Evolutionary conservation across 2,329 filamentous ascomycete genomes (phyloP).

Genomic region (Trichocomaceae sp.): DNA sequence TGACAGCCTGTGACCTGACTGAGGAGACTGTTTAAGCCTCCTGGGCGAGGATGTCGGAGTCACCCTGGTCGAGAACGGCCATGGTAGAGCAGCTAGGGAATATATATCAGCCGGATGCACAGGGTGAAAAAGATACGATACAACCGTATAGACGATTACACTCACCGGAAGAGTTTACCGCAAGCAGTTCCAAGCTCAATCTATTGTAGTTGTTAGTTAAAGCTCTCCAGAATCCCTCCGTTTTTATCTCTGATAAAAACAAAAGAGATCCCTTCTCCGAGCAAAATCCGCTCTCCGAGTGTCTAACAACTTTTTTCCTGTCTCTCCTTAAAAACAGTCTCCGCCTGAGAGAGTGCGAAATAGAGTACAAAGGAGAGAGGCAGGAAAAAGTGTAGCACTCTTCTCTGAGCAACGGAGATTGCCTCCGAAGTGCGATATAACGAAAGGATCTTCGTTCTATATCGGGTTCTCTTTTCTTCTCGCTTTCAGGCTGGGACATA

Average conservation of each 20-base stretch:
- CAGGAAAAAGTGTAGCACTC: conserved; percentile 10
- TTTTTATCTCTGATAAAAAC: conserved; percentile 1
- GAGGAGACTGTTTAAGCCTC: conserved; percentile 10
- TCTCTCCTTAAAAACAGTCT: conserved; percentile 20
- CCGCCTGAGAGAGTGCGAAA: not conserved
- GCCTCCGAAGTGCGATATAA: conserved; percentile 15
- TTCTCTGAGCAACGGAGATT: conserved; percentile 16
- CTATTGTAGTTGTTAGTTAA: conserved; percentile 52
- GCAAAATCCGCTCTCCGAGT: conserved; percentile 17
- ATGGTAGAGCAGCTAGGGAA: conserved; percentile 71
- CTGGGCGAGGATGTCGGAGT: conserved; percentile 79
- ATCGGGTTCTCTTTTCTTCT: conserved; percentile 8
- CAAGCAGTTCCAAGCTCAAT: conserved; percentile 97
- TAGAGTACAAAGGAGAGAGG: not conserved
- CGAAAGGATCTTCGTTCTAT: not conserved
- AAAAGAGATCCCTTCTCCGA: conserved; percentile 14
- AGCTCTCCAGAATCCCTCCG: conserved; percentile 15
- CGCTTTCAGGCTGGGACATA: not conserved
- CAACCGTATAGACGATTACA: not conserved
- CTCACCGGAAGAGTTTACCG: conserved; percentile 86
- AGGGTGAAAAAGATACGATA: not conserved
- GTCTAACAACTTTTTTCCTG: not conserved
- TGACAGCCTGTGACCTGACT: conserved; percentile 27
- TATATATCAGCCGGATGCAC: not conserved
- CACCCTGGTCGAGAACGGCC: conserved; percentile 92